Evolutionary conservation across 2,329 filamentous ascomycete genomes (phyloP).

Genomic region (Pochonia chlamydosporia): DNA sequence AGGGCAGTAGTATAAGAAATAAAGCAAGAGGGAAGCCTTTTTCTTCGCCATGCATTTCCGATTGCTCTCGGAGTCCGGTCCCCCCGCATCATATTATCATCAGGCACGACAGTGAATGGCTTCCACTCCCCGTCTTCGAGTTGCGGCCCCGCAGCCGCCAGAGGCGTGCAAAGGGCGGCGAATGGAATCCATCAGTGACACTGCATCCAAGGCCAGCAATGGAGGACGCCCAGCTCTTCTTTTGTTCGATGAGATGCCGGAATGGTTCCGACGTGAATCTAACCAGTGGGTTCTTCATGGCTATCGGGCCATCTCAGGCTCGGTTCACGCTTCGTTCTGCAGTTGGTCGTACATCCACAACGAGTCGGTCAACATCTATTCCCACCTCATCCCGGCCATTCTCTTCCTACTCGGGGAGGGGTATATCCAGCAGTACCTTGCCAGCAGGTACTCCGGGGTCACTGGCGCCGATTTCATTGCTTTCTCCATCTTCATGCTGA

Average conservation of each 20-base stretch:
- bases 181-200: slow-evolving; percentile 11
- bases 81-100: slow-evolving; percentile 6
- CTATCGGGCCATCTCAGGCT: slow-evolving; percentile 37
- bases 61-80: slow-evolving; percentile 6
- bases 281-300: slow-evolving; percentile 14
- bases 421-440: slow-evolving; percentile 14
- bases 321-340: slow-evolving; percentile 27
- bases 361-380: slow-evolving; percentile 26
- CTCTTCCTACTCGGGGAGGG: slow-evolving; percentile 23
- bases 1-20: too few species aligned
- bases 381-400: slow-evolving; percentile 36
- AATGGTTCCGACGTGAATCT: slow-evolving; percentile 15
- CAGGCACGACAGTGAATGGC: slow-evolving; percentile 9
- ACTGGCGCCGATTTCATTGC: slow-evolving; percentile 13
- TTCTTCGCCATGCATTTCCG: too few species aligned
- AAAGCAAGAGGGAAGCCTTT: too few species aligned
- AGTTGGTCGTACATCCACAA: slow-evolving; percentile 34
- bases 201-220: slow-evolving; percentile 10
- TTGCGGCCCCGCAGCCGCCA: slow-evolving; percentile 8
- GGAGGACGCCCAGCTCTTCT: slow-evolving; percentile 15
- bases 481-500: slow-evolving; percentile 16
- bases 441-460: slow-evolving; percentile 12
- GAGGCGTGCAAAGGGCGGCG: slow-evolving; percentile 9
- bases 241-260: slow-evolving; percentile 15
- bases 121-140: slow-evolving; percentile 11